These are phyloP conservation scores for Leishmania guyanensis DNA, from an alignment of 208 protist genomes.

Conservation along the genomic window DNA sequence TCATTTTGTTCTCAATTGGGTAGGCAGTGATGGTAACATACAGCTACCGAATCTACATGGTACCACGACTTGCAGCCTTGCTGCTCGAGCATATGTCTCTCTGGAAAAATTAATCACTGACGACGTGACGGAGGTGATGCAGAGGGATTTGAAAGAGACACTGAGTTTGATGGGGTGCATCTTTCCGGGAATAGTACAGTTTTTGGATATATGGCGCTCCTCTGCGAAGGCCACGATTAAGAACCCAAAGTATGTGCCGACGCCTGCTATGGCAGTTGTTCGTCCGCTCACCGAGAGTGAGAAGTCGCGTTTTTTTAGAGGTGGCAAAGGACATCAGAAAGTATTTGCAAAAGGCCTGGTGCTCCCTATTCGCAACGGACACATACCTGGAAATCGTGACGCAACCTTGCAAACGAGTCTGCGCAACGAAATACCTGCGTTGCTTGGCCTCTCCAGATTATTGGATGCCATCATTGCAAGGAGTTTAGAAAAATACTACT, in stretches of 20 bases:
- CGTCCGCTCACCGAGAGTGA: conserved; percentile 29
- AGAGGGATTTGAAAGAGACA: conserved; percentile 21
- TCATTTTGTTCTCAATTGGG: conserved; percentile 38
- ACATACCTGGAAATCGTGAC: conserved; percentile 36
- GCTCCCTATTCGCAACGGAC: conserved; percentile 48
- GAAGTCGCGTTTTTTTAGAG: conserved; percentile 45
- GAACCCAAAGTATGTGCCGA: background rate
- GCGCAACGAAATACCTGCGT: conserved; percentile 68
- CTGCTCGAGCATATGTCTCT: conserved; percentile 32
- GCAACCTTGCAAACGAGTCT: conserved; percentile 30
- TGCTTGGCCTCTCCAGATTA: conserved; percentile 47
- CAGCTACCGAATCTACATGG: conserved; percentile 32
- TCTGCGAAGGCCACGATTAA: background rate
- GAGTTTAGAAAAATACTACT: conserved; percentile 52
- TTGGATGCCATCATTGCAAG: conserved; percentile 55
- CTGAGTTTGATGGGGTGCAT: conserved; percentile 29
- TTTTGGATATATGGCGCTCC: conserved; percentile 35
- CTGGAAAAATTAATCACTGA: conserved; percentile 12
- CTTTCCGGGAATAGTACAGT: conserved; percentile 26
- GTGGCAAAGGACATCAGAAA: conserved; percentile 19
- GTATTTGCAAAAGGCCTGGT: conserved; percentile 18
- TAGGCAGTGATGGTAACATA: conserved; percentile 16
- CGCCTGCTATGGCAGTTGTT: background rate
- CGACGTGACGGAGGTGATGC: conserved; percentile 6
- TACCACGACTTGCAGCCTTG: conserved; percentile 29